These are phyloP conservation scores for Nevesoporus exiguus DNA, from an alignment of 768 basidiomycete species.

Conservation along the genomic window DNA sequence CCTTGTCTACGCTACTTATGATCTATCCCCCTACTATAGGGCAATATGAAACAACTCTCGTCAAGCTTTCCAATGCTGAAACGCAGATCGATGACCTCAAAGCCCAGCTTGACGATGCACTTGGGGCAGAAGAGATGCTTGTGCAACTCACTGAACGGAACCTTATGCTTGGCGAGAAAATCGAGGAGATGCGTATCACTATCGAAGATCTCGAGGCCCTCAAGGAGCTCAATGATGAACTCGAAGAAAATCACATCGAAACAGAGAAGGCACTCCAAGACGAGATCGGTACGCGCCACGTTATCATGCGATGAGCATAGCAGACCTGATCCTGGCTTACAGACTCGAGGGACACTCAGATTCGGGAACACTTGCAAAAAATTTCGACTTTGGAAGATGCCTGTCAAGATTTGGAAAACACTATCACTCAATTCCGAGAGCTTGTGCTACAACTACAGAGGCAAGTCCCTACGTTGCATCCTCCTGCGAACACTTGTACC, in stretches of 20 bases:
- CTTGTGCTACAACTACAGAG: conserved; percentile 79
- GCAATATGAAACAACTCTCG: conserved; percentile 74
- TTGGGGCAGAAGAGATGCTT: conserved; percentile 94
- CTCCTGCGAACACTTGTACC: conserved; percentile 7
- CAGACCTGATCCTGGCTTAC: conserved; percentile 4
- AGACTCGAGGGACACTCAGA: conserved; percentile 69
- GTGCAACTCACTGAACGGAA: conserved; percentile 95
- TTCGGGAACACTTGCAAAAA: conserved; percentile 64
- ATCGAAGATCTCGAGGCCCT: conserved; percentile 96
- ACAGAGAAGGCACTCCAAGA: conserved; percentile 89
- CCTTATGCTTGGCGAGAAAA: conserved; percentile 92
- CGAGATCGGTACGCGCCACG: conserved; percentile 67
- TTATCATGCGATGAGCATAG: background rate
- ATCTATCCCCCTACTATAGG: conserved; percentile 38
- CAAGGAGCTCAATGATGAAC: conserved; percentile 93
- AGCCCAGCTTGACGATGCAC: conserved; percentile 88
- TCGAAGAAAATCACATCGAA: conserved; percentile 94
- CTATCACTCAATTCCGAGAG: conserved; percentile 91
- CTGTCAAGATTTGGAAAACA: conserved; percentile 81
- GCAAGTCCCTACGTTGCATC: conserved; percentile 38
- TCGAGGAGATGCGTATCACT: conserved; percentile 94
- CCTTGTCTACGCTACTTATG: background rate
- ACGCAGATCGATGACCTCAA: conserved; percentile 92
- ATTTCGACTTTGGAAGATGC: conserved; percentile 70
- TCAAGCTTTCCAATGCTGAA: conserved; percentile 85